Conservation (phyloP, 164 flowering plant species). For the Umbilicus rupestris region DNA sequence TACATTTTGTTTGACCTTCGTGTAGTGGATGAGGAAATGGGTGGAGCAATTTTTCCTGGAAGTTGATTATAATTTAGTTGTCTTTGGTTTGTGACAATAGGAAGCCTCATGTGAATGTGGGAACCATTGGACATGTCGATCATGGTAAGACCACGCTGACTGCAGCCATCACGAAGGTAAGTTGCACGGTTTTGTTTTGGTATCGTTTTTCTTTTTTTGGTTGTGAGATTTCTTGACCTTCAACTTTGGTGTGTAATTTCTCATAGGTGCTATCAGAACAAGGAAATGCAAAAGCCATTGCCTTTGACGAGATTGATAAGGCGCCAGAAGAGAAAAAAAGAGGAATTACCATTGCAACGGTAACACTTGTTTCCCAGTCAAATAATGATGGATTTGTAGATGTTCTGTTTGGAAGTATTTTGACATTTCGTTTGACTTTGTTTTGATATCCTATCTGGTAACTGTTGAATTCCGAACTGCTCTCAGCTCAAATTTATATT, state of each 20-base stretch:
- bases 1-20: too few species aligned
- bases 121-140: conserved; percentile 97
- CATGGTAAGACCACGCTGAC: conserved; percentile 96
- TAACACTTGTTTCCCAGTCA: conserved; percentile 17
- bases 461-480: background rate
- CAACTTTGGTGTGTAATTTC: background rate
- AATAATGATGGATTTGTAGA: background rate
- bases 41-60: background rate
- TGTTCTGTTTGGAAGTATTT: too few species aligned
- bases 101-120: conserved; percentile 91
- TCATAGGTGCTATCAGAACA: conserved; percentile 80
- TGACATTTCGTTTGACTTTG: too few species aligned
- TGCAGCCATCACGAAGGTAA: conserved; percentile 91
- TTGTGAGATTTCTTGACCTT: too few species aligned
- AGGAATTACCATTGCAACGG: conserved; percentile 99
- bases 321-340: conserved; percentile 97
- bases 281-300: conserved; percentile 89
- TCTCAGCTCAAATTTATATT: background rate
- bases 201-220: too few species aligned
- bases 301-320: conserved; percentile 96
- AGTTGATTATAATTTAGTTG: background rate
- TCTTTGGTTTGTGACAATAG: conserved; percentile 27
- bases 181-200: background rate
- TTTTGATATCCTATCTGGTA: background rate
- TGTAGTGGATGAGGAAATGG: background rate